Percentiles rank a stretch among this genome's conserved stretches.
Evolutionary conservation across 75 land plant genomes (phyloP).

Genomic region (Cupressus sempervirens): DNA sequence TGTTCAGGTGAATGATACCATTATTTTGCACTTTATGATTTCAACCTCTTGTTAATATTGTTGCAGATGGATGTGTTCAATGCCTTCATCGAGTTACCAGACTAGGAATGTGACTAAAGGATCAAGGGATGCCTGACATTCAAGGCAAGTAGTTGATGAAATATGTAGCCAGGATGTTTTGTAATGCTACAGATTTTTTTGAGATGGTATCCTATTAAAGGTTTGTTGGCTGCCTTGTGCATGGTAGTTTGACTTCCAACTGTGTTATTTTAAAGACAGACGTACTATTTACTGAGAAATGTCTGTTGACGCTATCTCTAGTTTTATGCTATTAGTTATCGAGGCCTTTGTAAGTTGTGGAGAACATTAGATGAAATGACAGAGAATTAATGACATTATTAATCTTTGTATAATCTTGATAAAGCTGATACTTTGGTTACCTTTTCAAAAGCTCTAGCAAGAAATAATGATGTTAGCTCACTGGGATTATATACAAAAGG

Average conservation of each 20-base stretch:
- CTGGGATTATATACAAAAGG: too few relatives aligned
- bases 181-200: neutral
- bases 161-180: neutral
- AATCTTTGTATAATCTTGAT: neutral
- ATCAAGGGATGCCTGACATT: slow-evolving; percentile 51
- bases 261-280: neutral
- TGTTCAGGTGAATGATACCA: neutral
- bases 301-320: neutral
- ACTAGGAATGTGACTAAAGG: slow-evolving; percentile 92
- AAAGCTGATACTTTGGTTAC: neutral
- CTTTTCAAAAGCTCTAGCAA: too few relatives aligned
- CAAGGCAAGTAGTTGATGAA: slow-evolving; percentile 44
- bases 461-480: too few relatives aligned
- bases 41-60: slow-evolving; percentile 6
- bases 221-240: neutral
- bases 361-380: neutral
- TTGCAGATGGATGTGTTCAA: slow-evolving; percentile 95
- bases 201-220: neutral
- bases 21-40: neutral
- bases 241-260: neutral
- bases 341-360: neutral
- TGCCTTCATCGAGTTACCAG: slow-evolving; percentile 92
- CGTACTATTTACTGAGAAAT: neutral
- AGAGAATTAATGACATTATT: neutral
- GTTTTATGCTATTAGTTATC: neutral